Evolutionary conservation across 2,329 filamentous ascomycete species (phyloP), one percentile per base, ranked within the genome.

Genomic region (Fulvia fulva): DNA sequence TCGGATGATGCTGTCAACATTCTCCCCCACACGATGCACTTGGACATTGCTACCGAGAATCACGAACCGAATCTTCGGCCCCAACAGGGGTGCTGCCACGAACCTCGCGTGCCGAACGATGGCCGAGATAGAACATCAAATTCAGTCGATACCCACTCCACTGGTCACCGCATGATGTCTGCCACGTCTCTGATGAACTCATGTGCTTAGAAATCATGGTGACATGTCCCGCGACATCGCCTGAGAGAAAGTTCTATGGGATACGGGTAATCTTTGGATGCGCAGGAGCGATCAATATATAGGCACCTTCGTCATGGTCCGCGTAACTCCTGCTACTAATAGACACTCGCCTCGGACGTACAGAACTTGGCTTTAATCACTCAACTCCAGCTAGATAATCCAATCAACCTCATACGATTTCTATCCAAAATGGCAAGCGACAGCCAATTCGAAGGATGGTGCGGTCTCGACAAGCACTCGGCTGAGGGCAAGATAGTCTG

Each of bases 371-470:
- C 50, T 34, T 41, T 46, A 22, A n/a, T 43, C 19, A 44, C 46
- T 16, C 49, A 53, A 53, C 28, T 57, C 30, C 12, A 49, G 45
- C 49, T 51, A 22, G 47, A 57, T 26, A 51, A 57, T 52, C 55
- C 55, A 1, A 49, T 52, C 21, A 52, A 43, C 7, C 37, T 41
- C 41, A 53, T 52, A 52, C 46, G 26, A 53, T 30, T 50, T 19
- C 30, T 45, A 12, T 51, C 37, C 28, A 58, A 28, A 34, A 65
- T 64, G 62, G 59, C 59, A 14, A 54, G 51, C 37, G 74, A 79
- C 64, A 78, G 79, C 68, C 78, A 78, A 55, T 85, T 84, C 67
- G 76, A 82, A 69, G 82, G 82, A 66, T 84, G 82, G 82, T 74
- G 83, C 62, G 82, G 78, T 66, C 76, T 80, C 49, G 77, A 79